These are phyloP conservation scores for Blastocystis sp. DNA, from an alignment of 352 stramenopile genomes.

Conservation along the genomic window DNA sequence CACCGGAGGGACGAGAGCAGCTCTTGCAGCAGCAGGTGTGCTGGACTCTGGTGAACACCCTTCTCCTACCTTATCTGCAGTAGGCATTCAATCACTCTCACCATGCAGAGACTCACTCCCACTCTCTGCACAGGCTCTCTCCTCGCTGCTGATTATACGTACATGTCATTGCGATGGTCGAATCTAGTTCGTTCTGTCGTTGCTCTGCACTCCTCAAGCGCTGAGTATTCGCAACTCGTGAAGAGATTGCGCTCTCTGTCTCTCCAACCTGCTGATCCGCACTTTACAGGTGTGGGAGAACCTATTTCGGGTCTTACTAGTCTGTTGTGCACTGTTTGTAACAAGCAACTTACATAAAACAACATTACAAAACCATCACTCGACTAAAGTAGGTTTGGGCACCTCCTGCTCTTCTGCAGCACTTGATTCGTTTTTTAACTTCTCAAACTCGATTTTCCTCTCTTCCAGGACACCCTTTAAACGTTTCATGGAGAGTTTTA, in stretches of 20 bases:
- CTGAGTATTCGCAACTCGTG: neutral
- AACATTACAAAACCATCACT: constrained; percentile 12
- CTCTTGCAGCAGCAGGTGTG: neutral
- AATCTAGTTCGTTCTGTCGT: neutral
- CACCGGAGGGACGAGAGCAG: neutral
- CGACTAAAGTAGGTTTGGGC: neutral
- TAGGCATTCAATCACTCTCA: neutral
- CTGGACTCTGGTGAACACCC: neutral
- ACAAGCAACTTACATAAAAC: neutral
- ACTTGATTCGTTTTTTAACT: neutral
- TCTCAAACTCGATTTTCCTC: constrained; percentile 49
- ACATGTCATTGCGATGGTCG: neutral
- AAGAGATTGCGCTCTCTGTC: neutral
- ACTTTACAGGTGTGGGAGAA: neutral
- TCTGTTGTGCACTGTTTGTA: neutral
- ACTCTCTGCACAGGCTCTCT: neutral
- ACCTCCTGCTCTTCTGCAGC: neutral
- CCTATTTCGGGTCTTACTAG: neutral
- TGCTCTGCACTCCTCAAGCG: neutral
- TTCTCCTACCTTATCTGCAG: neutral
- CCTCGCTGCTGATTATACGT: neutral
- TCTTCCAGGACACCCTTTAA: constrained; percentile 47
- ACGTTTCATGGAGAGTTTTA: constrained; percentile 54
- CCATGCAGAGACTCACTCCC: neutral
- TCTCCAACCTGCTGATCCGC: neutral